Conservation (phyloP, 192 early-diverging fungal genomes). For the Coemansia sp. region DNA sequence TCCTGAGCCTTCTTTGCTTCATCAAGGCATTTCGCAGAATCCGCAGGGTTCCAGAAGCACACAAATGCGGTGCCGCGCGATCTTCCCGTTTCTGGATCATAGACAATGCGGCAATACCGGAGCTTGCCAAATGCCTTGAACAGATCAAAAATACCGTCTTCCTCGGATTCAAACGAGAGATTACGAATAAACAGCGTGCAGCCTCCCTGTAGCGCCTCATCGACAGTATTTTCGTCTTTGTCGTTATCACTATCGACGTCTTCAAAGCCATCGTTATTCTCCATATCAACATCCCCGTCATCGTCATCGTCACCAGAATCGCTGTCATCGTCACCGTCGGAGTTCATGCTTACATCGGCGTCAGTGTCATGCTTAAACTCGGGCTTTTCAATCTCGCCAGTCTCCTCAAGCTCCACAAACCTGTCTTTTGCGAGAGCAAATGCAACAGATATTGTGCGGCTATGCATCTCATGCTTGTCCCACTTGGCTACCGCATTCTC, state of each 20-base stretch:
- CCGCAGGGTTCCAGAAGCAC: constrained; percentile 70
- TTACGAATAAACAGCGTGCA: constrained; percentile 93
- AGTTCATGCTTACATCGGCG: constrained; percentile 35
- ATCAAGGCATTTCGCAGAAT: constrained; percentile 73
- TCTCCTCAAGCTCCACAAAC: constrained; percentile 64
- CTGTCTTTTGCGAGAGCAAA: constrained; percentile 76
- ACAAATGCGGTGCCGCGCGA: constrained; percentile 95
- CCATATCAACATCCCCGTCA: constrained; percentile 44
- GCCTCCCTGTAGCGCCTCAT: constrained; percentile 57
- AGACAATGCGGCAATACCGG: constrained; percentile 81
- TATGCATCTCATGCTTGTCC: constrained; percentile 69
- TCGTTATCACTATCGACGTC: constrained; percentile 29
- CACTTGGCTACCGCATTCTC: constrained; percentile 68
- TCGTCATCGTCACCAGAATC: constrained; percentile 17
- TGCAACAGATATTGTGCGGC: constrained; percentile 79
- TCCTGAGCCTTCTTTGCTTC: constrained; percentile 65
- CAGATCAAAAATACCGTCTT: constrained; percentile 69
- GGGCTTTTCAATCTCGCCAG: constrained; percentile 54
- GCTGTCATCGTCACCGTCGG: constrained; percentile 43
- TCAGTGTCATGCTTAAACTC: constrained; percentile 24
- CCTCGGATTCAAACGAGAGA: constrained; percentile 85
- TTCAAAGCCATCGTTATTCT: constrained; percentile 32
- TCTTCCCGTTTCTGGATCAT: constrained; percentile 77
- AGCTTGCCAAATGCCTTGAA: constrained; percentile 57
- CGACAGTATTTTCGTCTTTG: constrained; percentile 42